Percentiles rank a stretch among this genome's conserved stretches.
Evolutionary conservation across 805 yeast species (phyloP).

Genomic region (Wickerhamiella occidentalis): DNA sequence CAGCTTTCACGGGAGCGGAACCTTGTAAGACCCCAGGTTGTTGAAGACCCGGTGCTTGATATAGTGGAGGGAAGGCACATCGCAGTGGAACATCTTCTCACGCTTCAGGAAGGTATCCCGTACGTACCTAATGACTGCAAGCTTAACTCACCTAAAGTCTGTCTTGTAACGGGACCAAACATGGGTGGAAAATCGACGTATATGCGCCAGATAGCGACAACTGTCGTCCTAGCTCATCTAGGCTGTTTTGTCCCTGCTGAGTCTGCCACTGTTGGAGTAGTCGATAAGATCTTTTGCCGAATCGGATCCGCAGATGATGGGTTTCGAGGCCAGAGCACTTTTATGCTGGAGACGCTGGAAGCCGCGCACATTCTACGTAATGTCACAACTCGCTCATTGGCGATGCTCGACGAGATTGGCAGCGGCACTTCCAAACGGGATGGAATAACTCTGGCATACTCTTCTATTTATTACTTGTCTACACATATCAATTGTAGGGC

Average conservation of each 20-base stretch:
- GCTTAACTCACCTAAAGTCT: constrained; percentile 27
- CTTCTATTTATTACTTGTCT: constrained; percentile 48
- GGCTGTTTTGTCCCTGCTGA: constrained; percentile 68
- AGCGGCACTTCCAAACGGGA: constrained; percentile 79
- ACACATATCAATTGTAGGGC: constrained; percentile 50
- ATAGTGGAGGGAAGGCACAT: constrained; percentile 66
- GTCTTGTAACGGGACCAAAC: constrained; percentile 81
- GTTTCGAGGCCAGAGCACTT: constrained; percentile 65
- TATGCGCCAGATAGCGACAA: constrained; percentile 58
- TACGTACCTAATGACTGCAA: constrained; percentile 40
- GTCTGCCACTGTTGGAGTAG: constrained; percentile 48
- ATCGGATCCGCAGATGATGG: constrained; percentile 73
- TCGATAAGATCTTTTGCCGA: constrained; percentile 68
- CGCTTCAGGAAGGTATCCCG: constrained; percentile 33
- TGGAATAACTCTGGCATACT: constrained; percentile 77
- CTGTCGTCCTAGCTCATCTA: constrained; percentile 57
- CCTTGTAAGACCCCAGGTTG: constrained; percentile 54
- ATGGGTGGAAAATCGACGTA: constrained; percentile 82
- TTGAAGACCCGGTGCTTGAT: constrained; percentile 35
- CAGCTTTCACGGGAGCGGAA: constrained; percentile 51
- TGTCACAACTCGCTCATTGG: constrained; percentile 56
- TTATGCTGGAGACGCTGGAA: constrained; percentile 88
- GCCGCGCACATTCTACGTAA: constrained; percentile 55
- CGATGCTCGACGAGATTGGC: constrained; percentile 79
- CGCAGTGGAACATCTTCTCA: constrained; percentile 68